A percentile compares a stretch with the other conserved stretches of the same genome.
Conservation (phyloP, 2,329 filamentous ascomycete species). For the Penicillium italicum region DNA sequence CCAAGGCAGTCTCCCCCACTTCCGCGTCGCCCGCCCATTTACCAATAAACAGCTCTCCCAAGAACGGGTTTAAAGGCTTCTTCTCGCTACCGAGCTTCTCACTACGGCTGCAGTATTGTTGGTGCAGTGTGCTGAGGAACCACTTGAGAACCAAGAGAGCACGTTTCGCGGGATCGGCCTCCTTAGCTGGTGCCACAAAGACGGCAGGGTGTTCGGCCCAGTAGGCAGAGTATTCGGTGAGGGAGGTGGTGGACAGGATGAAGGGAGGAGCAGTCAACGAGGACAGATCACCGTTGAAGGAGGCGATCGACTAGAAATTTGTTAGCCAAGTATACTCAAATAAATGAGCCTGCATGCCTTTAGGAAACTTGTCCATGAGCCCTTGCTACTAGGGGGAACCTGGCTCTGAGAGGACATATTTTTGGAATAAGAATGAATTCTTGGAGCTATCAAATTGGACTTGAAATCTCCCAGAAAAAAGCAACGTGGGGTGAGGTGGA, state of each 20-base stretch:
- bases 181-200: conserved; percentile 76
- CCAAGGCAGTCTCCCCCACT: conserved; percentile 73
- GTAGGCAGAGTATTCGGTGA: conserved; percentile 78
- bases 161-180: conserved; percentile 75
- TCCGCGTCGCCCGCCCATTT: conserved; percentile 73
- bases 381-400: conserved; percentile 43
- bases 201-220: conserved; percentile 76
- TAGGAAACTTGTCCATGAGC: conserved; percentile 48
- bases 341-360: conserved; percentile 34
- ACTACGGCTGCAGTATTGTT: conserved; percentile 71
- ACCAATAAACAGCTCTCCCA: conserved; percentile 90
- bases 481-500: conserved; percentile 5
- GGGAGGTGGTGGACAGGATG: conserved; percentile 72
- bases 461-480: not conserved
- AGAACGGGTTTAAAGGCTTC: conserved; percentile 94
- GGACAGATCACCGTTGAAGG: conserved; percentile 77
- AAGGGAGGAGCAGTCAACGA: conserved; percentile 79
- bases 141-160: conserved; percentile 88
- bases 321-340: conserved; percentile 5
- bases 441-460: not conserved
- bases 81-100: conserved; percentile 88
- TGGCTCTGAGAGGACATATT: conserved; percentile 38
- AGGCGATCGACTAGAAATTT: conserved; percentile 60
- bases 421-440: conserved; percentile 5
- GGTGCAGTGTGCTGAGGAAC: conserved; percentile 90